A percentile compares a stretch with the other conserved stretches of the same genome.
Conservation (phyloP, 1,284 basidiomycete genomes). For the Wallemia hederae region DNA sequence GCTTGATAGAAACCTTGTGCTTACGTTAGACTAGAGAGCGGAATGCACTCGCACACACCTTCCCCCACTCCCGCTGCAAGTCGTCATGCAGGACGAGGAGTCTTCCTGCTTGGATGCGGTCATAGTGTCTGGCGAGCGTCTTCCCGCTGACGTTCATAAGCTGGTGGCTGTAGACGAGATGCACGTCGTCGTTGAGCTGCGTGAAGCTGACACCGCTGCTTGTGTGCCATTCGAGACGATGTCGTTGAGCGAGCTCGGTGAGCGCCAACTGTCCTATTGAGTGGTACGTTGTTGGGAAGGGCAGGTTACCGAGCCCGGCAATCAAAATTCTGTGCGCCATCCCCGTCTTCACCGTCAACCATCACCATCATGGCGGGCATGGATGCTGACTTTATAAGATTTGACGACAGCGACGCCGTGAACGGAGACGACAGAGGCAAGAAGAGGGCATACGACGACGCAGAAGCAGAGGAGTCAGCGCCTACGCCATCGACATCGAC, state of each 20-base stretch:
- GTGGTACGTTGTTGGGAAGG: neutral
- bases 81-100: neutral
- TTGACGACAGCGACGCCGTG: constrained; percentile 3
- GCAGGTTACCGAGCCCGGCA: neutral
- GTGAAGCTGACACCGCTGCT: neutral
- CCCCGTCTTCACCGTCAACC: no score
- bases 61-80: neutral
- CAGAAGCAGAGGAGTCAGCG: constrained; percentile 3
- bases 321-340: neutral
- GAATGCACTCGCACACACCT: no score
- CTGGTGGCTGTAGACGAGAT: neutral
- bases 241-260: neutral
- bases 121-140: neutral
- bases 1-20: neutral
- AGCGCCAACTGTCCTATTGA: neutral
- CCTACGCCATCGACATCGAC: no score
- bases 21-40: no score
- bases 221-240: neutral
- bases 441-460: constrained; percentile 6
- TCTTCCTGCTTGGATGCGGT: neutral
- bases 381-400: neutral
- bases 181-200: no score
- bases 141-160: neutral
- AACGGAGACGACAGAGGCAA: constrained; percentile 7
- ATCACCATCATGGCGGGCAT: neutral